These are phyloP conservation scores for Sugiyamaella lignohabitans DNA, from an alignment of 805 yeast species.

Conservation along the genomic window DNA sequence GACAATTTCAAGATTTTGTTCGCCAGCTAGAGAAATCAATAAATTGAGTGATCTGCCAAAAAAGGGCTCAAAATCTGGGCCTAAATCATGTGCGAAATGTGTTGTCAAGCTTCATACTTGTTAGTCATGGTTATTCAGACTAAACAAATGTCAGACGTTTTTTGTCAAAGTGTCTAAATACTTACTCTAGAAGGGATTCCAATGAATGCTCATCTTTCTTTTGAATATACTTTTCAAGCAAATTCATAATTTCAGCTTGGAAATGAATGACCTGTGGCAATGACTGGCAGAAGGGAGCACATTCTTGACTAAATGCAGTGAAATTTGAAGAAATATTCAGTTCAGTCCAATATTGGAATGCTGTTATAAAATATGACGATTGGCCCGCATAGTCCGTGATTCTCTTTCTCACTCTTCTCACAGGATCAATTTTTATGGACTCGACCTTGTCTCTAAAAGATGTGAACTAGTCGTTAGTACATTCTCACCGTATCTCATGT, in stretches of 20 bases:
- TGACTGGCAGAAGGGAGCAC: conserved; percentile 53
- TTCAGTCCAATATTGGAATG: conserved; percentile 83
- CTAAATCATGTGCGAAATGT: conserved; percentile 86
- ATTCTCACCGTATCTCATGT: not conserved
- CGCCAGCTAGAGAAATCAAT: conserved; percentile 46
- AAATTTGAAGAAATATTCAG: conserved; percentile 71
- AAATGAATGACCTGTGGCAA: conserved; percentile 77
- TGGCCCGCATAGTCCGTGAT: conserved; percentile 25
- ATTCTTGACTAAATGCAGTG: conserved; percentile 51
- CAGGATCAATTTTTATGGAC: conserved; percentile 73
- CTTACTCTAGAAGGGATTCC: conserved; percentile 69
- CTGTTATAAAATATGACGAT: conserved; percentile 68
- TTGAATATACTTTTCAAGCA: conserved; percentile 42
- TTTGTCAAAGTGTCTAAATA: conserved; percentile 5
- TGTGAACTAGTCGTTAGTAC: conserved; percentile 14
- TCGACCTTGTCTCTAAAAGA: conserved; percentile 77
- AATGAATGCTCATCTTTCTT: conserved; percentile 62
- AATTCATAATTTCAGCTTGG: conserved; percentile 51
- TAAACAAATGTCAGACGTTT: not conserved
- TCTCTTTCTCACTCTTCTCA: conserved; percentile 26
- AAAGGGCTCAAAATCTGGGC: conserved; percentile 77
- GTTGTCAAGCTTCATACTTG: conserved; percentile 43
- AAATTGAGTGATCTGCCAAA: conserved; percentile 48
- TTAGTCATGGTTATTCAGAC: too few species aligned
- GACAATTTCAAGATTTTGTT: conserved; percentile 41